These are phyloP conservation scores for Fusarium sp. DNA, from an alignment of 2,329 filamentous ascomycete species.

Conservation along the genomic window DNA sequence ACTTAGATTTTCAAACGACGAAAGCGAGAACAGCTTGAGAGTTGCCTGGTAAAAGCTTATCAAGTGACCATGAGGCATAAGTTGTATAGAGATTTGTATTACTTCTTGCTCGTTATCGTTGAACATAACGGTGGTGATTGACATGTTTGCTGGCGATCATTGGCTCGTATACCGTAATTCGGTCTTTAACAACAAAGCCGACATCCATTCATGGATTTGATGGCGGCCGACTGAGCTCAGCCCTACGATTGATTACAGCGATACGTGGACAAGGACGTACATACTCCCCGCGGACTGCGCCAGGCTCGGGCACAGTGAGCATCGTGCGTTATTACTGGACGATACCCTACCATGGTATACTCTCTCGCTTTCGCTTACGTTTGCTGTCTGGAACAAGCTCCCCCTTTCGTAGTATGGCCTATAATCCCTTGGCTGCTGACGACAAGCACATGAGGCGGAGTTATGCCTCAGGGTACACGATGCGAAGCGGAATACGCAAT, in stretches of 20 bases:
- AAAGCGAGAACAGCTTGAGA: constrained; percentile 3
- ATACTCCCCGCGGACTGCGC: constrained; percentile 5
- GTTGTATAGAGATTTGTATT: constrained; percentile 12
- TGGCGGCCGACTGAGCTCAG: constrained; percentile 35
- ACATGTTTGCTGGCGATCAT: constrained; percentile 2
- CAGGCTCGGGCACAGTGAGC: not conserved
- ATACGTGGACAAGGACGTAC: constrained; percentile 25
- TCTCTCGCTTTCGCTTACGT: constrained; percentile 17
- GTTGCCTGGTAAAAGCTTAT: not conserved
- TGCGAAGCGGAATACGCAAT: constrained; percentile 25
- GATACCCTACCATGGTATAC: not conserved
- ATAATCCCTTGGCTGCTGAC: constrained; percentile 8
- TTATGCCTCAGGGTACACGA: constrained; percentile 1
- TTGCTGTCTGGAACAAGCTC: constrained; percentile 1
- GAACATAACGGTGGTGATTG: constrained; percentile 17
- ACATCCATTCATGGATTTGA: not conserved
- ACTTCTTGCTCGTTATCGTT: constrained; percentile 17
- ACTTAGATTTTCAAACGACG: not conserved
- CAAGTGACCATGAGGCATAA: not conserved
- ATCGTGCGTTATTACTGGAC: constrained; percentile 16
- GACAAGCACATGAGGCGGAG: constrained; percentile 32
- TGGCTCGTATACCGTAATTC: constrained; percentile 26
- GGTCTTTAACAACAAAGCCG: constrained; percentile 15
- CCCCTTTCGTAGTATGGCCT: constrained; percentile 5
- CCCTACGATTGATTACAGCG: constrained; percentile 25